Percentiles rank a stretch among this genome's conserved stretches.
phyloP scores from a whole-genome alignment of 73 alveolate genomes.

The Stentor roeselii region DNA sequence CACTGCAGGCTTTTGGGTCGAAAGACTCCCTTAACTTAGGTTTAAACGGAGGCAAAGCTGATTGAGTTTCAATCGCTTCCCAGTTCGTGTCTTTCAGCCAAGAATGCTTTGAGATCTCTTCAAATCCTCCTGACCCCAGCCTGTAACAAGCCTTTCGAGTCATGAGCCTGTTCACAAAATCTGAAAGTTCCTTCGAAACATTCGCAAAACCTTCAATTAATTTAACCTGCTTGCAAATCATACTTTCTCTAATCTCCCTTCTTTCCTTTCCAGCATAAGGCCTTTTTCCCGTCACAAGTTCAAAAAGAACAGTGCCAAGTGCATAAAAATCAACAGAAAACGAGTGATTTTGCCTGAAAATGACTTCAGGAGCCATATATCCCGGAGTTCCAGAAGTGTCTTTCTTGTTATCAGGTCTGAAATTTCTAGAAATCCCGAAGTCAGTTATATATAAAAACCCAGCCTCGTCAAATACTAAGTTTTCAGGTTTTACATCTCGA shows the following conservation, averaged over 20 bases:
- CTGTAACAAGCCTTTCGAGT: constrained; percentile 81
- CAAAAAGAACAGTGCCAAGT: constrained; percentile 84
- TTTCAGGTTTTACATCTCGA: constrained; percentile 95
- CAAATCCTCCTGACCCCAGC: constrained; percentile 81
- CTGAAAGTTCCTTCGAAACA: constrained; percentile 92
- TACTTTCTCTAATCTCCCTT: constrained; percentile 69
- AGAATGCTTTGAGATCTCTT: constrained; percentile 76
- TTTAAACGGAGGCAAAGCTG: not conserved
- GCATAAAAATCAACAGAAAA: constrained; percentile 87
- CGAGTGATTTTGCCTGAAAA: constrained; percentile 70
- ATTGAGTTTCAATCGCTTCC: constrained; percentile 10
- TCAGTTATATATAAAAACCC: constrained; percentile 83
- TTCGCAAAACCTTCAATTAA: constrained; percentile 79
- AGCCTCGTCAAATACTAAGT: constrained; percentile 74
- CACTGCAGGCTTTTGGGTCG: not conserved
- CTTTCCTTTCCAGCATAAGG: constrained; percentile 86
- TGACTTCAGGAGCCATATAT: constrained; percentile 90
- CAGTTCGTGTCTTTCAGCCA: constrained; percentile 86
- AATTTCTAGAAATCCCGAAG: constrained; percentile 83
- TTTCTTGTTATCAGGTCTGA: constrained; percentile 77
- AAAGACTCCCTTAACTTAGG: not conserved
- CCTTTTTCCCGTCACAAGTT: constrained; percentile 68
- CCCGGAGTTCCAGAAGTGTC: constrained; percentile 92
- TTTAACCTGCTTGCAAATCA: constrained; percentile 57
- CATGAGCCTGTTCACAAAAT: constrained; percentile 81